Evolutionary conservation across 2,329 filamentous ascomycete species (phyloP), one percentile per base, ranked within the genome.

Genomic region (Cercospora canescens): DNA sequence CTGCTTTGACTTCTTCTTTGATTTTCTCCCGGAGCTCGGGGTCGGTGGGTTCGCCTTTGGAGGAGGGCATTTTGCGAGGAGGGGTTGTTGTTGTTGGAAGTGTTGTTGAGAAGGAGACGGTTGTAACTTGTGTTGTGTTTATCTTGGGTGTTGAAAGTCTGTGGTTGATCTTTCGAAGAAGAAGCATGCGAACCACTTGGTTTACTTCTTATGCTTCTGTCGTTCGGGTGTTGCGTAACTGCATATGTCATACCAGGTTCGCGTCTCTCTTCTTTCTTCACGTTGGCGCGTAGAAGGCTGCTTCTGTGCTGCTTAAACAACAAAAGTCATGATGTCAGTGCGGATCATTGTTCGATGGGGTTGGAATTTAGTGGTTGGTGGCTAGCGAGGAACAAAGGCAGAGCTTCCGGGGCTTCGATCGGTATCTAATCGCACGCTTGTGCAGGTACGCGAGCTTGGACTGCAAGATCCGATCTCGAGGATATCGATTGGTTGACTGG

Each of bases 1-100:
- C 73, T 12, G 60, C 59, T 66, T 76, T 76, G 30, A 76, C 75
- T 63, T 76, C 75, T 65, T 76, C 74, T 67, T 76, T 76, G 65
- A 76, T 70, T 67, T 70, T 72, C 63, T 76, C 74, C 14, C 75
- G 66, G 58, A 76, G 60, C 57, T 76, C 74, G 1, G 75, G 75
- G 65, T 76, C 74, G 1, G 74, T 76, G 11, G 75, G 75, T 60
- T 75, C 71, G 60, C 75, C 75, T 63, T 76, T 76, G 2, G 73
- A 74, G 5, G 73, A 76, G 6, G 71, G 69, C 75, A 77, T 76
- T 28, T 57, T 64, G 61, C 14, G 21, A 48, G 41, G n/a, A 8
- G 30, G 30, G 9, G 12, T 50, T 21, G 14, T 35, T 34, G 28
- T 9, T 21, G 28, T 55, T 24, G 9, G 6, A 6, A 21, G 24